Conservation (phyloP, 768 basidiomycete species). For the Collybiopsis luxurians region DNA sequence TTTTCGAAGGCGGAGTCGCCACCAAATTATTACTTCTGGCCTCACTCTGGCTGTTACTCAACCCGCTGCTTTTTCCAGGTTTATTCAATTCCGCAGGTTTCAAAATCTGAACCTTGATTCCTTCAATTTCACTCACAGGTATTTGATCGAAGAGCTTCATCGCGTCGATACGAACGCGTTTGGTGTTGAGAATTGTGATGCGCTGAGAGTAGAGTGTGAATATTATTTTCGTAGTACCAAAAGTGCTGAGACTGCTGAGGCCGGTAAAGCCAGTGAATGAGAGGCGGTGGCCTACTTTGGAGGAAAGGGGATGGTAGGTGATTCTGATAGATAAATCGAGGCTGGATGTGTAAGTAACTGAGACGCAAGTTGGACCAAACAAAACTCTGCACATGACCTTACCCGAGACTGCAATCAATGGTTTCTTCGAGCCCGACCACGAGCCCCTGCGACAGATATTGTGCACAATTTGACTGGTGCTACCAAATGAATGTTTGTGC, state of each 20-base stretch:
- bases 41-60: background rate
- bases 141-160: slow-evolving; percentile 38
- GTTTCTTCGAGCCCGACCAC: slow-evolving; percentile 42
- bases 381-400: slow-evolving; percentile 10
- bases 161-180: slow-evolving; percentile 21
- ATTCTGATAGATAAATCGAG: slow-evolving; percentile 39
- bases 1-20: background rate
- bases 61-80: background rate
- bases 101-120: slow-evolving; percentile 19
- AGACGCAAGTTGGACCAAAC: background rate
- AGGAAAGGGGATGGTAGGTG: slow-evolving; percentile 35
- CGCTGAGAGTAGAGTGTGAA: slow-evolving; percentile 32
- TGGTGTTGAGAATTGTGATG: slow-evolving; percentile 37
- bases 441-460: slow-evolving; percentile 47
- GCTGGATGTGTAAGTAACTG: no score
- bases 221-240: slow-evolving; percentile 24
- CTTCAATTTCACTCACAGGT: slow-evolving; percentile 30
- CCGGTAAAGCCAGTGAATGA: slow-evolving; percentile 19
- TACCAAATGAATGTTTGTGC: no score
- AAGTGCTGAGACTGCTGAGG: background rate
- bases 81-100: slow-evolving; percentile 12
- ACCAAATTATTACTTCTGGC: background rate
- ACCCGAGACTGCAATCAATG: slow-evolving; percentile 47
- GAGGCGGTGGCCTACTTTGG: slow-evolving; percentile 30
- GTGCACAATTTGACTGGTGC: no score